Base-by-base conservation (phyloP, 2,329 filamentous ascomycete species). In the Fusarium xyrophilum region DNA sequence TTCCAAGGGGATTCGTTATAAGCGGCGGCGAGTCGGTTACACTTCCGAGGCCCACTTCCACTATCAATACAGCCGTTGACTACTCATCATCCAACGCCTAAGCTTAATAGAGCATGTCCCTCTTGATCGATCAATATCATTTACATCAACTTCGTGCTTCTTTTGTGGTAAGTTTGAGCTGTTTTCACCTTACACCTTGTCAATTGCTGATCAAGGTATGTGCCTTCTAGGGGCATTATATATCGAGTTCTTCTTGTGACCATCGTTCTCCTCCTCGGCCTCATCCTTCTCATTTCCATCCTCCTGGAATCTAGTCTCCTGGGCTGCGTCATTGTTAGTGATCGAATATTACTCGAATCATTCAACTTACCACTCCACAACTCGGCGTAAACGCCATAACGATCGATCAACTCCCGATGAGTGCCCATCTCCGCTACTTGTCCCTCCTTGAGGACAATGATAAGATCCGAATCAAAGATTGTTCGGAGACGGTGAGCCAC, bases 401-500 rank as follows among this genome's bases (percentile, higher is more conserved):
- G 83, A 70, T 96, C 91, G 65, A 98, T 88, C 61, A 99, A 81
- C 77, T 96, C 87, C 62, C 91, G 86, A 78, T 99, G 96, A 19
- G 92, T 97, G 17, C 96, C 96, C 78, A 87, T 89, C 81, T 98
- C 96, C 5, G 90, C 93, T n/a, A 98, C 93, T 17, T 83, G 83
- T 0, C 96, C 96, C 63, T 92, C 89, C 76, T 90, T 91, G 59
- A 98, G 82, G 38, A 98, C 96, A 73, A 98, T 94, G 72, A 98
- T 98, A 73, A 94, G 82, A 79, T 98, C 92, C 39, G 92, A 92
- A 75, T 98, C 96, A 75, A 92, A 97, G 69, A 99, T 97, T 0
- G 96, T 98, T 54, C 95, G 88, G 63, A 99, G 81, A 21, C 96
- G 87, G 79, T 98, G 96, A 10, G 96, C 96, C 8, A 99, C 91